Base-by-base conservation (phyloP, 2,329 filamentous ascomycete genomes). In the Alternaria sp. region DNA sequence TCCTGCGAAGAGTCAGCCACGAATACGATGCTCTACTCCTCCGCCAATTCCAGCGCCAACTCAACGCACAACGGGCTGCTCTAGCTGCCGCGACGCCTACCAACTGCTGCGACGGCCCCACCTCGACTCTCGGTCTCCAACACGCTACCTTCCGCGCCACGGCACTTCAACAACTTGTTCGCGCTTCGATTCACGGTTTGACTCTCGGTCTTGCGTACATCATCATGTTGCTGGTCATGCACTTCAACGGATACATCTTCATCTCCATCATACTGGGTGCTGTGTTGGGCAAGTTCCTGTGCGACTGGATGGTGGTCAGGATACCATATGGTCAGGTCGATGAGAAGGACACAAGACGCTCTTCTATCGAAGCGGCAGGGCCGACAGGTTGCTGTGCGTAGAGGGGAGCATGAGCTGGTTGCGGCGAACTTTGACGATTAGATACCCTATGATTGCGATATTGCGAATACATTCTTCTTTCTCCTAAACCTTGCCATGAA, bases 221-320 rank as follows among this genome's bases (percentile, higher is more conserved):
- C 69, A 79, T 95, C 72, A 95, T 96, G 92, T 80, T 91, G 81
- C 74, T 89, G 25, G 85, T 87, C 19, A 89, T 89, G 87, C 89
- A 88, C 67, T 89, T 85, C 78, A 89, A 89, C 62, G 86, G 82
- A 8, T 96, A 93, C 79, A 85, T 96, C 66, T 92, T 96, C 77
- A 90, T 95, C 62, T 92, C 89, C 69, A 93, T 96, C 77, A 87
- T 95, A 66, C 86, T 95, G 59, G 93, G 93, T 2, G 88, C 90
- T 0, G 93, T 88, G 67, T 60, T 94, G 6, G 93, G 92, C 15
- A 84, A 86, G 12, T 92, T 93, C 67, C 74, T 92, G 62, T 95
- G 93, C 76, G 87, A 89, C 28, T 94, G 91, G 90, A 71, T 77
- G 71, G 75, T 77, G 7, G 74, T 77, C 54, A 60, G 72, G 26